These are phyloP conservation scores for Vigna reflexopilosa DNA, from an alignment of 306 rosid species.

Conservation along the genomic window DNA sequence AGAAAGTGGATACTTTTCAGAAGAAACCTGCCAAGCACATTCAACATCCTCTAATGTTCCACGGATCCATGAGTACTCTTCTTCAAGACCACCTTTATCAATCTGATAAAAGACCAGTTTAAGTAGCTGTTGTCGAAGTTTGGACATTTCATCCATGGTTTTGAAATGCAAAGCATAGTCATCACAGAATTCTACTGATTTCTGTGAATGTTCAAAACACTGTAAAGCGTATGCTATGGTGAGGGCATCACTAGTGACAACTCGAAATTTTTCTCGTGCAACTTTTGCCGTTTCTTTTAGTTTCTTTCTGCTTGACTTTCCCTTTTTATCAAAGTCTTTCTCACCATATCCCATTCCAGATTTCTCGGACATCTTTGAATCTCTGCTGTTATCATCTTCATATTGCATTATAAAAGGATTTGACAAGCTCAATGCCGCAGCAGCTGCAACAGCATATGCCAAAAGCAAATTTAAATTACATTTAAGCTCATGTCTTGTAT, in stretches of 20 bases:
- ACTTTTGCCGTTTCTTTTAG: conserved; percentile 66
- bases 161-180: conserved; percentile 74
- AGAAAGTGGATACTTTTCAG: conserved; percentile 66
- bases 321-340: conserved; percentile 55
- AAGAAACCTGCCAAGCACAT: conserved; percentile 64
- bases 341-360: conserved; percentile 35
- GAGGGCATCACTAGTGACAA: conserved; percentile 80
- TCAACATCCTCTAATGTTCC: conserved; percentile 75
- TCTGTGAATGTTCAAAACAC: conserved; percentile 71
- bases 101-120: conserved; percentile 68
- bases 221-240: conserved; percentile 80
- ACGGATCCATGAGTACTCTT: conserved; percentile 68
- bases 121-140: conserved; percentile 82
- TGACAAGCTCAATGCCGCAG: conserved; percentile 89
- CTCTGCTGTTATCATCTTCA: conserved; percentile 64
- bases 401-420: conserved; percentile 73
- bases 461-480: conserved; percentile 64
- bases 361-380: conserved; percentile 49
- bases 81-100: conserved; percentile 52
- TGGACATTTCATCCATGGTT: conserved; percentile 97
- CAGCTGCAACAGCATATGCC: conserved; percentile 82
- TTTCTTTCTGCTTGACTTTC: conserved; percentile 67
- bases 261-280: conserved; percentile 68
- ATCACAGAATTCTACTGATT: conserved; percentile 65
- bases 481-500: conserved; percentile 56